Evolutionary conservation across 2,329 filamentous ascomycete genomes (phyloP), one percentile per base, ranked within the genome.

Genomic region (Daldinia sp.): DNA sequence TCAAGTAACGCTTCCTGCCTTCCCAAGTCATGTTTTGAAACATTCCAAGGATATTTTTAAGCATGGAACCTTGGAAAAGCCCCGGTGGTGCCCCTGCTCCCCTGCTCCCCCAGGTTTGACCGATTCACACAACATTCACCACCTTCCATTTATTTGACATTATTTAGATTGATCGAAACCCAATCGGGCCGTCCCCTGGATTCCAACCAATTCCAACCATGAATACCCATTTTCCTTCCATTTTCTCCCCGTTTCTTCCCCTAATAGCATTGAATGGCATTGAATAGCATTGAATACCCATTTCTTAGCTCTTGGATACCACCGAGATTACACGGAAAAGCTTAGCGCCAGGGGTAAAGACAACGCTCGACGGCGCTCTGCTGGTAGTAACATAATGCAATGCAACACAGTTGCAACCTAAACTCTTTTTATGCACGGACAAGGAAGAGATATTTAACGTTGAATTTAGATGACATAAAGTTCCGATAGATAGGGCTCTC

Each of bases 131-230:
- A n/a, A n/a, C n/a, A n/a, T n/a, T 63, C 56, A 62, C 34, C 51
- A 67, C 59, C 57, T 66, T 61, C 65, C 56, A 57, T 61, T 65
- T 47, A 48, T 57, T 60, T 21, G 6, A 4, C 25, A 32, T 48
- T 41, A 15, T 48, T 29, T 48, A 59, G 54, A 61, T 54, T 64
- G 61, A 63, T 66, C 64, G 61, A 63, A 52, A 56, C 61, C 58
- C 58, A 68, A 65, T 68, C 66, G 66, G 66, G 58, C 66, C 66
- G 66, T 48, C 61, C 66, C 66, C 61, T 64, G 60, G 19, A 47
- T 35, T 52, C 51, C 29, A 53, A 30, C 34, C 48, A 23, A 48
- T 39, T 50, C 48, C 51, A 58, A 43, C 30, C 41, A 52, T 11
- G 32, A 41, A 41, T 29, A 35, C 37, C 27, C 17, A 27, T 48